Evolutionary conservation across 768 basidiomycete genomes (phyloP), one percentile per base, ranked within the genome.

Genomic region (Amanita rubescens): DNA sequence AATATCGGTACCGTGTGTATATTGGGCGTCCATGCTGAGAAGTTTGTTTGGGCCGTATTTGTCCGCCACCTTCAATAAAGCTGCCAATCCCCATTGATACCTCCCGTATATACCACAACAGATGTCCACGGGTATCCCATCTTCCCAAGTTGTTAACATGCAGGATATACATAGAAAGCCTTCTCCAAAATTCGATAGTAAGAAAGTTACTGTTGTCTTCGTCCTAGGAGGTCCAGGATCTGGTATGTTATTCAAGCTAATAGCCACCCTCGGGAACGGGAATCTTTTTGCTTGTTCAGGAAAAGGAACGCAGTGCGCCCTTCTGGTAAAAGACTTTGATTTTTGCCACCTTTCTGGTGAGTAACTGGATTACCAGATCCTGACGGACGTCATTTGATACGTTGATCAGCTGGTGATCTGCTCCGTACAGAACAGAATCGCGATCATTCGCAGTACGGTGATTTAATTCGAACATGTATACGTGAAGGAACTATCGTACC

Each of bases 221-320:
- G 94, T 98, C 22, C 84, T 99, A 12, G 96, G 96, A 34, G 96
- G 96, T 0, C 96, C 96, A 17, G 96, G 96, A 48, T 94, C 94
- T 61, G 94, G 94, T 86, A 57, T 59, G 62, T 50, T 54, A n/a
- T 19, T 45, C 25, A 54, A 33, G 51, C 45, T 51, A 30, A 47
- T 41, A 37, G 41, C 55, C n/a, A 47, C 48, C 22, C 17, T 9
- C 10, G 5, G 44, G 15, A 17, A 6, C 1, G 7, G n/a, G 41
- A 38, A 43, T 46, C 45, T 44, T 38, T 37, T 27, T 17, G 14
- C 27, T 20, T 5, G 45, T 12, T 33, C 58, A 94, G 94, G 94
- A 55, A 98, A 98, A 68, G 96, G 96, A 42, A 98, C 96, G 0
- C 96, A 98, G 67, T 97, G 94, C 65, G 79, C 75, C 22, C 78